phyloP scores from a whole-genome alignment of 1,139 yeast species.

The Kodamaea fungicola region DNA sequence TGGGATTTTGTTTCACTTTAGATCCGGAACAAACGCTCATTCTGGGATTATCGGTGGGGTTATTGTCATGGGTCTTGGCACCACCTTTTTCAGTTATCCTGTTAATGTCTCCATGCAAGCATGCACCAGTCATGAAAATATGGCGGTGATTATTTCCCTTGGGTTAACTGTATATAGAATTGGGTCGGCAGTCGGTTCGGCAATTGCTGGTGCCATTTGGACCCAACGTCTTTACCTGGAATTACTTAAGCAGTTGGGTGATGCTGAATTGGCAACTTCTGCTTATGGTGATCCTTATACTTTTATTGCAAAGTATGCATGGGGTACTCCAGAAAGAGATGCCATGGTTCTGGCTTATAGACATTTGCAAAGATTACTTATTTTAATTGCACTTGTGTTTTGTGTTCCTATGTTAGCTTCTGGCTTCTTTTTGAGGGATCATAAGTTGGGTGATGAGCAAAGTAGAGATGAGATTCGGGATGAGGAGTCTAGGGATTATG shows the following conservation, averaged over 20 bases:
- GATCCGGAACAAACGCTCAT: slow-evolving; percentile 27
- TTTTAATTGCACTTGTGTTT: slow-evolving; percentile 29
- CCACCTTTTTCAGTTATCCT: slow-evolving; percentile 35
- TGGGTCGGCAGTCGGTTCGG: slow-evolving; percentile 34
- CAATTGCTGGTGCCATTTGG: slow-evolving; percentile 41
- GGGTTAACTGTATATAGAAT: slow-evolving; percentile 32
- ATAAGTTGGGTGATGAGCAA: slow-evolving; percentile 19
- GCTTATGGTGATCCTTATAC: slow-evolving; percentile 30
- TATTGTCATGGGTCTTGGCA: slow-evolving; percentile 34
- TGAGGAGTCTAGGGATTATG: too few relatives aligned
- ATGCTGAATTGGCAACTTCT: slow-evolving; percentile 20
- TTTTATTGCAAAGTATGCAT: slow-evolving; percentile 22
- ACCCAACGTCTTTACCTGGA: slow-evolving; percentile 23
- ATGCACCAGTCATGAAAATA: slow-evolving; percentile 35
- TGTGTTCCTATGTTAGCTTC: slow-evolving; percentile 31
- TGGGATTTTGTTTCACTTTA: slow-evolving; percentile 32
- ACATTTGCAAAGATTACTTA: slow-evolving; percentile 30
- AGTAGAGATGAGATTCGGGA: slow-evolving; percentile 4
- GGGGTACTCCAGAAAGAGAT: slow-evolving; percentile 34
- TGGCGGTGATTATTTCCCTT: slow-evolving; percentile 34
- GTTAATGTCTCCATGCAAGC: slow-evolving; percentile 31
- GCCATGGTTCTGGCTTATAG: slow-evolving; percentile 31
- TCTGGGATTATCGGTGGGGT: slow-evolving; percentile 35
- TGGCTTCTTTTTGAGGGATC: slow-evolving; percentile 33
- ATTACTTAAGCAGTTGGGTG: slow-evolving; percentile 17